Base-by-base conservation (phyloP, 2,329 filamentous ascomycete species). In the Aschersonia sp. region DNA sequence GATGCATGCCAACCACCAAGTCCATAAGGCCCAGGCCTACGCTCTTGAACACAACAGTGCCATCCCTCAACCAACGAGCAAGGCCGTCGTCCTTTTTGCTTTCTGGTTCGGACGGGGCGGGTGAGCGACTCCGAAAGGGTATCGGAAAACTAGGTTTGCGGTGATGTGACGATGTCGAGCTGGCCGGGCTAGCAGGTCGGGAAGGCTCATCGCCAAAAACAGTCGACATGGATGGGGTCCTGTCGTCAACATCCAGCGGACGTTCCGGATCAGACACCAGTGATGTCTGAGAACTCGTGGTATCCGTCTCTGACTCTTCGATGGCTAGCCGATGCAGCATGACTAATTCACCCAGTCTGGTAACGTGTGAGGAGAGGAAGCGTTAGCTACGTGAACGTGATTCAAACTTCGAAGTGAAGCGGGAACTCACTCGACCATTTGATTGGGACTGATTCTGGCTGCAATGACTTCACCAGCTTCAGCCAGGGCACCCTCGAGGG, bases 391-490 rank as follows among this genome's bases (percentile, higher is more conserved):
- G 22, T 22, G 22, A 4, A 22, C 2, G 4, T 22, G 22, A 22
- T 22, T 22, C 4, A 22, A 22, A 22, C 22, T 22, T 22, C 22
- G 22, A 22, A 22, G 2, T 6, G n/a, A 42, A 31, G 45, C 22
- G 46, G 42, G 5, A 5, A 68, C 74, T 63, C 59, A 78, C 76
- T 96, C 90, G 0, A 95, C 85, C 4, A 96, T 74, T 55, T 94
- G 83, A 43, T 79, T 74, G 0, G 85, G 80, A 29, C 72, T 71
- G 31, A 96, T 68, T 0, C 79, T 81, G 0, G 87, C 86, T 54
- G 87, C 78, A 8, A 94, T 83, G 44, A 97, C 71, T 67, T 97
- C 90, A 0, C 90, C 90, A 0, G 89, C 85, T 60, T 95, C 87
- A 55, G 81, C 81, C 42, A 95, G 62, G 43, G 83, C 88, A 0